These are phyloP conservation scores for Fusarium protoensiforme DNA, from an alignment of 2,329 filamentous ascomycete genomes.

Conservation along the genomic window DNA sequence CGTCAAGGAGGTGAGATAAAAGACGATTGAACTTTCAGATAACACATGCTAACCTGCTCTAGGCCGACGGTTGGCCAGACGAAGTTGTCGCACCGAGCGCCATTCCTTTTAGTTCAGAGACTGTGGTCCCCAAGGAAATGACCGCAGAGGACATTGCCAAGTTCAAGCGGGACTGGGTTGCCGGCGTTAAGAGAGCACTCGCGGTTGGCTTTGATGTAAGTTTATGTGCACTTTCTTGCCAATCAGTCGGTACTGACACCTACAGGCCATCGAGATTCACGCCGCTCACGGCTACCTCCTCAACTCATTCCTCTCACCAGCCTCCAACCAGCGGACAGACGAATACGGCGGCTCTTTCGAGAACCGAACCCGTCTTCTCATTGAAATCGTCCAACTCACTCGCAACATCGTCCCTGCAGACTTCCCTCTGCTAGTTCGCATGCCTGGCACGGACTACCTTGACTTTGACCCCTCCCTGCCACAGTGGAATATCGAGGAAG, in stretches of 20 bases:
- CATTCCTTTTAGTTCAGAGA: constrained; percentile 33
- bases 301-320: constrained; percentile 60
- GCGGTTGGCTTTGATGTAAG: constrained; percentile 37
- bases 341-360: constrained; percentile 57
- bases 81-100: constrained; percentile 37
- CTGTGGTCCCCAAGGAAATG: constrained; percentile 36
- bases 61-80: constrained; percentile 42
- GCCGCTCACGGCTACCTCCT: constrained; percentile 64
- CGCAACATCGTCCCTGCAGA: constrained; percentile 28
- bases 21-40: too few species aligned
- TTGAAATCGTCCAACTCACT: constrained; percentile 54
- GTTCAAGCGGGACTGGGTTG: constrained; percentile 37
- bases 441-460: constrained; percentile 79
- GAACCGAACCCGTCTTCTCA: constrained; percentile 58
- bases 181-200: constrained; percentile 33
- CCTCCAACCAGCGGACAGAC: constrained; percentile 63
- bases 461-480: constrained; percentile 66
- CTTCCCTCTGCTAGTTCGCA: constrained; percentile 73
- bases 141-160: constrained; percentile 35
- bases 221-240: too few species aligned
- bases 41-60: neutral
- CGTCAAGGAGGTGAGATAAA: constrained; percentile 31
- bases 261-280: constrained; percentile 47
- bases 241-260: neutral
- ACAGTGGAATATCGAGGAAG: constrained; percentile 73